Base-by-base conservation (phyloP, 1,284 basidiomycete species). In the Erythrobasidium hasegawianum region DNA sequence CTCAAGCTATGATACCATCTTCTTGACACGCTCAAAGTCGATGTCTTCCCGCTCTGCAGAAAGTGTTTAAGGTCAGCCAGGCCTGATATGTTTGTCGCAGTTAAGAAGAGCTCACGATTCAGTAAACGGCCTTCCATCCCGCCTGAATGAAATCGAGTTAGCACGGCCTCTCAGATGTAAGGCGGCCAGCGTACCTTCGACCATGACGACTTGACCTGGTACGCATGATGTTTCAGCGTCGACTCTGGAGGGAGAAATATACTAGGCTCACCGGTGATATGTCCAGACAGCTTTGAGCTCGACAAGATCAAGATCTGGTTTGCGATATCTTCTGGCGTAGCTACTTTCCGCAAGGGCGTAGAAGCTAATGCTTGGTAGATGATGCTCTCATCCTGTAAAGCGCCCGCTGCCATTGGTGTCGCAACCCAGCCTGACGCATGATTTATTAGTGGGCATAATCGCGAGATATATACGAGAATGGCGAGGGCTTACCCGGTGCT, bases 321-420 rank as follows among this genome's bases (percentile, higher is more conserved):
- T 0, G 87, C 87, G 24, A 89, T 76, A 69, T 89, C 87, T 59
- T 77, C 75, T 0, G 86, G 81, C 56, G 80, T 77, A 0, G 84
- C 87, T 8, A 89, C 79, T 72, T 88, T 88, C 76, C 85, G 87
- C 55, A 89, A 77, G 1, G 87, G 86, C 0, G 83, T 86, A 11
- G 85, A 86, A 24, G 86, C 86, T 13, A 87, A 76, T 4, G 85
- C 82, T 1, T 78, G 80, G 71, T 84, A 85, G 11, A 65, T 20
- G 82, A 74, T 10, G 78, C 75, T n/a, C 47, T 73, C 71, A 60
- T 75, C 78, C 62, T 81, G 77, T 57, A 86, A 75, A 0, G 80
- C 77, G 27, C 79, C 77, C 64, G 78, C 81, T 0, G 81, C 85
- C 84, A 84, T 83, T 0, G 83, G 81, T 14, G 86, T 87, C 67